Conservation (phyloP, 306 rosid species). For the Mimosa pudica region DNA sequence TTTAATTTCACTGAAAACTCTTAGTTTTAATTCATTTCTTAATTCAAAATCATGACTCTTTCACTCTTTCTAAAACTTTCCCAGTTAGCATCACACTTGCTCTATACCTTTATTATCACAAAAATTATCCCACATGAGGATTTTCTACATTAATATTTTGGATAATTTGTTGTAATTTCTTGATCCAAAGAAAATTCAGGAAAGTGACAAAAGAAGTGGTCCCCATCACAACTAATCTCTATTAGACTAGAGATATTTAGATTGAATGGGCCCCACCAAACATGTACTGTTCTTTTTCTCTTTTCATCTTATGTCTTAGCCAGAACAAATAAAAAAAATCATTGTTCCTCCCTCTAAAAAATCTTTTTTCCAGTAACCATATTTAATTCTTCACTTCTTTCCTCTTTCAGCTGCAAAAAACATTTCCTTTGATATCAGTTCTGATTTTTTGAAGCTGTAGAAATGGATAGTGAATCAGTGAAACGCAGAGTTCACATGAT, state of each 20-base stretch:
- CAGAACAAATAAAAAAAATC: neutral
- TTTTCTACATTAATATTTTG: neutral
- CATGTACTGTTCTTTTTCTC: constrained; percentile 8
- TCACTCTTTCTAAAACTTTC: neutral
- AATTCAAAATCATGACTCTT: neutral
- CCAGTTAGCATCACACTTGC: neutral
- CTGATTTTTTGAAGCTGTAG: constrained; percentile 24
- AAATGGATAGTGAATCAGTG: constrained; percentile 65
- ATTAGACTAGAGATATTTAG: constrained; percentile 38
- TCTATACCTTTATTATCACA: neutral
- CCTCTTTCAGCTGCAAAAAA: neutral
- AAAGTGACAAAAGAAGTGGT: neutral
- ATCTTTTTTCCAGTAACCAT: constrained; percentile 11
- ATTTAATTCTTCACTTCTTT: neutral
- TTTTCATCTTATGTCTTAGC: neutral
- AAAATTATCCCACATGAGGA: neutral
- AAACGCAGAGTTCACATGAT: constrained; percentile 67
- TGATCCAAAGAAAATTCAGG: constrained; percentile 8
- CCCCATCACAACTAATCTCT: neutral
- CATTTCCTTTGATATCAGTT: constrained; percentile 3
- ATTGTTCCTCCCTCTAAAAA: constrained; percentile 21
- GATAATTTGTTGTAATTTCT: constrained; percentile 14
- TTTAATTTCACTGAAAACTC: neutral
- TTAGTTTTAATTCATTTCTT: neutral
- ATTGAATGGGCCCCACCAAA: constrained; percentile 28